Percentiles rank a stretch among this genome's conserved stretches.
Evolutionary conservation across 2,329 filamentous ascomycete species (phyloP).

Genomic region (Phyllosticta paracitricarpa): DNA sequence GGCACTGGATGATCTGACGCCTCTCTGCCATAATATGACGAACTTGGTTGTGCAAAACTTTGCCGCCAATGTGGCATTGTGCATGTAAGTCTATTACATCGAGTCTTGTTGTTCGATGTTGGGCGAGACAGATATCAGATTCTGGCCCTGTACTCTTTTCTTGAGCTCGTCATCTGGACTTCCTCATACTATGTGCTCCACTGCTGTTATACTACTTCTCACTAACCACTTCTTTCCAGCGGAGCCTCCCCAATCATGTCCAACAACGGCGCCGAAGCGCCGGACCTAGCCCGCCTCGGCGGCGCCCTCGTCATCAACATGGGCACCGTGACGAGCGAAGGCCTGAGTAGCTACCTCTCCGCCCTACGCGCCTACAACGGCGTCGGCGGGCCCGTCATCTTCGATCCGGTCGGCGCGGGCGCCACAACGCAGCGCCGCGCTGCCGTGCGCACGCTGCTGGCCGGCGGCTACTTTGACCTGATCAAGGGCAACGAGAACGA

Average conservation of each 20-base stretch:
- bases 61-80: slow-evolving; percentile 79
- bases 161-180: too few species aligned
- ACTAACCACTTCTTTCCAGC: slow-evolving; percentile 17
- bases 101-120: background rate
- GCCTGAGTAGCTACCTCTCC: slow-evolving; percentile 58
- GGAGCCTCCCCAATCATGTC: slow-evolving; percentile 88
- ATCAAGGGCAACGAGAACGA: slow-evolving; percentile 95
- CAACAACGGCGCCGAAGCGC: slow-evolving; percentile 71
- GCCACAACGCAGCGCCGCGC: slow-evolving; percentile 65
- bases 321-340: slow-evolving; percentile 77
- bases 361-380: slow-evolving; percentile 76
- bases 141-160: too few species aligned
- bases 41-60: slow-evolving; percentile 95
- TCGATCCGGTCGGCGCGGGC: slow-evolving; percentile 85
- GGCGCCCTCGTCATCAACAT: slow-evolving; percentile 86
- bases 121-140: background rate
- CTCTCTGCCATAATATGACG: slow-evolving; percentile 93
- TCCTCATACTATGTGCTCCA: background rate
- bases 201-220: background rate
- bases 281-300: slow-evolving; percentile 65
- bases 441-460: slow-evolving; percentile 62
- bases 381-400: slow-evolving; percentile 62
- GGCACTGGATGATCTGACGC: slow-evolving; percentile 52
- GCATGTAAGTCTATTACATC: slow-evolving; percentile 39
- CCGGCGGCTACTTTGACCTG: slow-evolving; percentile 67